Evolutionary conservation across 2,329 filamentous ascomycete genomes (phyloP).

Genomic region (Penicillium sumatraense): DNA sequence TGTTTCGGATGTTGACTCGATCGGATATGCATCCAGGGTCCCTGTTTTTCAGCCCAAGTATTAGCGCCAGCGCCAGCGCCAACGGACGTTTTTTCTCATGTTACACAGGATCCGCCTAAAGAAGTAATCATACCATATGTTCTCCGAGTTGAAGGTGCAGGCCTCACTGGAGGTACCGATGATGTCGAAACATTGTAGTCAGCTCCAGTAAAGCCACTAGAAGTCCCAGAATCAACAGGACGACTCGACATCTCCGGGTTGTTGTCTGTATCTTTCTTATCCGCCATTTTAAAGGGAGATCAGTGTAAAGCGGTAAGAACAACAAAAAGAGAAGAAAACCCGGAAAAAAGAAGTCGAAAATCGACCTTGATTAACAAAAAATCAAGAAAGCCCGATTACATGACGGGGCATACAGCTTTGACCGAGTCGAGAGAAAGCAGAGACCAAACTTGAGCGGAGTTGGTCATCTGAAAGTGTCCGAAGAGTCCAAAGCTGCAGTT

Average conservation of each 20-base stretch:
- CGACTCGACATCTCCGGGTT: slow-evolving; percentile 13
- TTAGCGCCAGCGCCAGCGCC: slow-evolving; percentile 4
- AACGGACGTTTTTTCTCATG: slow-evolving; percentile 2
- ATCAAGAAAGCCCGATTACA: slow-evolving; percentile 13
- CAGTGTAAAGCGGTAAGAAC: slow-evolving; percentile 4
- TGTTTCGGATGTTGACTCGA: slow-evolving; percentile 27
- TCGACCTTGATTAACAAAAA: slow-evolving; percentile 9
- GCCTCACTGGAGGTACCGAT: slow-evolving; percentile 14
- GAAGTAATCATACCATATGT: slow-evolving; percentile 34
- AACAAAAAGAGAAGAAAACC: slow-evolving; percentile 1
- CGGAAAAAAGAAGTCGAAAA: background rate
- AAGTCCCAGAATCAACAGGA: no score
- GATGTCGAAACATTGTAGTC: slow-evolving; percentile 11
- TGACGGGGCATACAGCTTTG: slow-evolving; percentile 14
- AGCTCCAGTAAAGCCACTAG: no score
- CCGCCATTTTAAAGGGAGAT: slow-evolving; percentile 19
- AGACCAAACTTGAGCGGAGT: background rate
- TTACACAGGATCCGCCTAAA: slow-evolving; percentile 15
- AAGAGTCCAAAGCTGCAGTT: slow-evolving; percentile 9
- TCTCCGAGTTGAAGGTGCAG: slow-evolving; percentile 26
- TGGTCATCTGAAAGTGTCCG: slow-evolving; percentile 24
- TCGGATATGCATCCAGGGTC: slow-evolving; percentile 32
- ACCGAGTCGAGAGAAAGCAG: background rate
- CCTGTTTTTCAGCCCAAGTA: slow-evolving; percentile 28
- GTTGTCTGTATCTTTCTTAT: slow-evolving; percentile 19